Conservation (phyloP, 73 alveolate species). For the Strombidium stylifer region DNA sequence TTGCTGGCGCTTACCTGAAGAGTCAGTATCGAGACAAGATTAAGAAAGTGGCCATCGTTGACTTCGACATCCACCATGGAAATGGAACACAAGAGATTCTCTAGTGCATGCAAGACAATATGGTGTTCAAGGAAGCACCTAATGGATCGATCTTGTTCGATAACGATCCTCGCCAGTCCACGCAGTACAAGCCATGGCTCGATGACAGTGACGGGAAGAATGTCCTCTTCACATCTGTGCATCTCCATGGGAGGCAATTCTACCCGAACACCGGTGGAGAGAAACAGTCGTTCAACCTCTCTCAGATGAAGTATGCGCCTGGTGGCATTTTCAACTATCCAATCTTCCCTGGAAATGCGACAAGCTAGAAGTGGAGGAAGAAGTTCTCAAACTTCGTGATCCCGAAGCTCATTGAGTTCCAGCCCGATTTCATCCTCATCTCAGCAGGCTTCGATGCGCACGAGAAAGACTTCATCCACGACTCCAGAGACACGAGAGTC, state of each 20-base stretch:
- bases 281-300: slow-evolving; percentile 55
- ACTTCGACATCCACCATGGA: slow-evolving; percentile 98
- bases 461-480: slow-evolving; percentile 74
- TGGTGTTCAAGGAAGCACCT: slow-evolving; percentile 7
- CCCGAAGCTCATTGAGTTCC: slow-evolving; percentile 87
- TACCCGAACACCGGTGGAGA: slow-evolving; percentile 54
- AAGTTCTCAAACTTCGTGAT: slow-evolving; percentile 65
- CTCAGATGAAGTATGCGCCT: slow-evolving; percentile 63
- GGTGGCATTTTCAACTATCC: slow-evolving; percentile 93
- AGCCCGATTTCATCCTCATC: slow-evolving; percentile 93
- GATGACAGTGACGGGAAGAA: slow-evolving; percentile 83
- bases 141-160: too few species aligned
- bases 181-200: slow-evolving; percentile 78
- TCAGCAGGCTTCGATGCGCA: slow-evolving; percentile 99
- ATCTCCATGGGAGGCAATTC: slow-evolving; percentile 42
- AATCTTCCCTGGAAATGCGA: slow-evolving; percentile 12
- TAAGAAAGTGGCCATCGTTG: slow-evolving; percentile 90
- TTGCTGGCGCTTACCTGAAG: slow-evolving; percentile 90
- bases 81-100: slow-evolving; percentile 97
- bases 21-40: slow-evolving; percentile 58
- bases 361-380: slow-evolving; percentile 60
- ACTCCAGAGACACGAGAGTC: slow-evolving; percentile 17
- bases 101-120: slow-evolving; percentile 66
- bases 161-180: background rate
- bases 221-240: slow-evolving; percentile 73